Conservation (phyloP, 148 eudicot species). For the Vaccinium macrocarpon region DNA sequence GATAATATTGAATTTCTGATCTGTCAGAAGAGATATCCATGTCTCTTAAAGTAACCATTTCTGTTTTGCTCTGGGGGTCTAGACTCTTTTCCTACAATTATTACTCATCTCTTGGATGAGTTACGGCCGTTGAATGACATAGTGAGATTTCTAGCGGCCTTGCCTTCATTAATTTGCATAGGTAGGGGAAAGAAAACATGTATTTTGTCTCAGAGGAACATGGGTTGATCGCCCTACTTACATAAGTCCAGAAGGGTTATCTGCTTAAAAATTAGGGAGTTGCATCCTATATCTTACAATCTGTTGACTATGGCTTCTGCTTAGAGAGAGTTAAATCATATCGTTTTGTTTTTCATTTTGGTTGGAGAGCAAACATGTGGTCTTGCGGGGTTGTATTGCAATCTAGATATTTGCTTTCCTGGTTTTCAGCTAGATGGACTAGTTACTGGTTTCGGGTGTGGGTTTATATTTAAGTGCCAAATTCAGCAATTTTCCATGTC, state of each 20-base stretch:
- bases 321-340: not conserved
- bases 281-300: not conserved
- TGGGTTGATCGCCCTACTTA: not conserved
- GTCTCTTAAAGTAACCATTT: not conserved
- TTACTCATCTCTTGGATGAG: not conserved
- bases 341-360: not conserved
- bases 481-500: not conserved
- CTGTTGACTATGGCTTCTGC: not conserved
- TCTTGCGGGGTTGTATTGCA: not conserved
- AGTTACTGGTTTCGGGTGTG: not conserved
- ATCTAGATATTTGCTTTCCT: not conserved
- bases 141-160: not conserved
- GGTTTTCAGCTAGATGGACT: constrained; percentile 1
- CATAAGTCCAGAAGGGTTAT: not conserved
- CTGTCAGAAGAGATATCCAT: not conserved
- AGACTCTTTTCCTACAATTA: not conserved
- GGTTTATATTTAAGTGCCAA: not conserved
- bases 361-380: not conserved
- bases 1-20: not conserved
- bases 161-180: not conserved
- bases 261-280: constrained; percentile 2
- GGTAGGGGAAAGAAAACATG: not conserved
- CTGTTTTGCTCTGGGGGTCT: not conserved
- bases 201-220: not conserved
- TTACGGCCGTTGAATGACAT: constrained; percentile 1